Percentiles rank a stretch among this genome's conserved stretches.
These are phyloP conservation scores for Candida adriatica DNA, from an alignment of 805 yeast genomes.

Conservation along the genomic window DNA sequence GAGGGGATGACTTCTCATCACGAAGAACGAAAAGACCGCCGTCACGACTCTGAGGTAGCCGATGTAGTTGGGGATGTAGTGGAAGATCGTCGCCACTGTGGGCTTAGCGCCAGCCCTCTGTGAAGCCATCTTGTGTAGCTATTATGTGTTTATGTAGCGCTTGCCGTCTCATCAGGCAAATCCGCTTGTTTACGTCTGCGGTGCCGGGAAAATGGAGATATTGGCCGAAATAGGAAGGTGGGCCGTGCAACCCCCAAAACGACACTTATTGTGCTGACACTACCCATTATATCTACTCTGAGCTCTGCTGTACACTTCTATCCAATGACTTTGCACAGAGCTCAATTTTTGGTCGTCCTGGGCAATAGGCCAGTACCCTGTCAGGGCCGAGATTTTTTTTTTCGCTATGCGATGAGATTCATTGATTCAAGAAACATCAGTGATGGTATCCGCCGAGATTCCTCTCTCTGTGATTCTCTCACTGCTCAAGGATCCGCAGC, in stretches of 20 bases:
- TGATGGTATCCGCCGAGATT: constrained; percentile 18
- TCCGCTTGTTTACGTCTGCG: no score
- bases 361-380: not conserved
- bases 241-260: no score
- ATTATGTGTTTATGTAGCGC: no score
- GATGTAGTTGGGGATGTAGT: constrained; percentile 85
- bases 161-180: no score
- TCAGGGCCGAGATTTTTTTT: not conserved
- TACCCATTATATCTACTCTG: no score
- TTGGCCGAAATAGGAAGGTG: no score
- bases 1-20: constrained; percentile 81
- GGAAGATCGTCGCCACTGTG: constrained; percentile 52
- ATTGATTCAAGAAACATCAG: not conserved
- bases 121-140: no score
- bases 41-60: constrained; percentile 83
- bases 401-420: not conserved
- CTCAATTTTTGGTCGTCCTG: no score
- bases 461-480: constrained; percentile 19
- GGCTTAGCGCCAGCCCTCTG: not conserved
- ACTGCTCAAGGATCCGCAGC: constrained; percentile 16
- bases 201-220: no score
- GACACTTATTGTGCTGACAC: no score
- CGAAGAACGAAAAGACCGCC: constrained; percentile 69
- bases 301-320: no score
- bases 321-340: no score